Percentiles rank a stretch among this genome's conserved stretches.
phyloP scores from a whole-genome alignment of 2,329 filamentous ascomycete genomes.

The Fusarium aywerte region DNA sequence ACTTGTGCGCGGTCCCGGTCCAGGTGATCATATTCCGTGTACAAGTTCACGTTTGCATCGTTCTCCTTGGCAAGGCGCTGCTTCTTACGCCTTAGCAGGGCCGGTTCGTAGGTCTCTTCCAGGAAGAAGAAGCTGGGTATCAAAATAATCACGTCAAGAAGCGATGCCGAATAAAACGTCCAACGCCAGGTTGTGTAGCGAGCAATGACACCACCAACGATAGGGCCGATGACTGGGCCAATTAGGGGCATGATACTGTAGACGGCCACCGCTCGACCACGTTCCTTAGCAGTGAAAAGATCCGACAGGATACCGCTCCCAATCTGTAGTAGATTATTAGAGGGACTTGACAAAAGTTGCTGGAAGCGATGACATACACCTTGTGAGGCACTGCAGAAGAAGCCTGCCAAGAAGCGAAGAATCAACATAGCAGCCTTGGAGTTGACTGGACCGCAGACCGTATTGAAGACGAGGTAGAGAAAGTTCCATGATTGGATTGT shows the following conservation, averaged over 20 bases:
- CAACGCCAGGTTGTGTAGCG: slow-evolving; percentile 68
- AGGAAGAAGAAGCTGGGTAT: not conserved
- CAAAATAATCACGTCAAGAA: not conserved
- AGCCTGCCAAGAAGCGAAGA: not conserved
- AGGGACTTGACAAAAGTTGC: not conserved
- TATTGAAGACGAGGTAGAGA: slow-evolving; percentile 9
- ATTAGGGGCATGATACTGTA: slow-evolving; percentile 44
- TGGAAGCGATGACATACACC: not conserved
- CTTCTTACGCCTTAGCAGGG: not conserved
- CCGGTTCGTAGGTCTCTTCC: not conserved
- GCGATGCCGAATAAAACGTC: slow-evolving; percentile 63
- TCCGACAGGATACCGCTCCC: not conserved
- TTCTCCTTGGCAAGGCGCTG: slow-evolving; percentile 32
- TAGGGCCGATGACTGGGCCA: slow-evolving; percentile 52
- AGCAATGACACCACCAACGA: slow-evolving; percentile 69
- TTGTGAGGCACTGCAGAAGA: not conserved
- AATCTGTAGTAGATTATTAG: not conserved
- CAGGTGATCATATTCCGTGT: not conserved
- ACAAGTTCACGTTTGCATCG: not conserved
- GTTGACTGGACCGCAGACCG: not conserved
- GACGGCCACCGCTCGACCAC: not conserved
- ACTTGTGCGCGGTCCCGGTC: not conserved
- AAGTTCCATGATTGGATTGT: not conserved
- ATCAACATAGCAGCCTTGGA: not conserved
- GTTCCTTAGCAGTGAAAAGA: not conserved